phyloP scores from a whole-genome alignment of 805 yeast genomes.

The Nakazawaea ishiwadae region DNA sequence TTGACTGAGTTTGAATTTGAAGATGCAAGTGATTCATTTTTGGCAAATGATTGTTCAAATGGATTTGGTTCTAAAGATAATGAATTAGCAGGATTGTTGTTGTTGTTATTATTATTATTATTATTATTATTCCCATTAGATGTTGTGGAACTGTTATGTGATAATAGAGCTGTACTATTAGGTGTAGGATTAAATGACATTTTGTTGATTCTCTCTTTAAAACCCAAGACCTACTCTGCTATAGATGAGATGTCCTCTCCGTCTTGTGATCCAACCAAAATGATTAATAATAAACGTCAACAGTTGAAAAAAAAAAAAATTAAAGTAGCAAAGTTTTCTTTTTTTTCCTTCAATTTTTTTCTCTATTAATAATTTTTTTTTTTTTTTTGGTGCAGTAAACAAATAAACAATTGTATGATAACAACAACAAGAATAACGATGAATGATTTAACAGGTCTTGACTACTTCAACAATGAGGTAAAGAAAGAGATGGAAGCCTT shows the following conservation, averaged over 20 bases:
- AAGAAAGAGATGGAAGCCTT: conserved; percentile 6
- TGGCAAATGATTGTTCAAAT: conserved; percentile 89
- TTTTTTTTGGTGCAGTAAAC: too few relatives aligned
- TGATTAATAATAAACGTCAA: too few relatives aligned
- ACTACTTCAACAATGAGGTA: conserved; percentile 10
- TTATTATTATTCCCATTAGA: conserved; percentile 1
- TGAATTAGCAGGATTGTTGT: conserved; percentile 6
- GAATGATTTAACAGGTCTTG: conserved; percentile 5
- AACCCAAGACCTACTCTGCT: too few relatives aligned
- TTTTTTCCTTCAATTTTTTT: too few relatives aligned
- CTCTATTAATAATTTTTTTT: too few relatives aligned
- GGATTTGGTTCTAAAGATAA: conserved; percentile 78
- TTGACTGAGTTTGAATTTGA: conserved; percentile 13
- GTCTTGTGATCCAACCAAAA: too few relatives aligned
- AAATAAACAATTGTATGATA: too few relatives aligned
- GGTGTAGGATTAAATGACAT: conserved; percentile 5
- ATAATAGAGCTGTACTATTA: conserved; percentile 1
- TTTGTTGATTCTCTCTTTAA: too few relatives aligned
- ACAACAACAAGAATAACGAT: too few relatives aligned
- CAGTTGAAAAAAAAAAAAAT: too few relatives aligned
- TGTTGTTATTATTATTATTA: neutral
- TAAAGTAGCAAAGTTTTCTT: too few relatives aligned
- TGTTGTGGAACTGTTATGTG: neutral
- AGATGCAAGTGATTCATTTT: conserved; percentile 25
- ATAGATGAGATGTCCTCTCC: too few relatives aligned